Evolutionary conservation across 371 early-diverging fungal genomes (phyloP), one percentile per base, ranked within the genome.

Genomic region (Saksenaea oblongispora): DNA sequence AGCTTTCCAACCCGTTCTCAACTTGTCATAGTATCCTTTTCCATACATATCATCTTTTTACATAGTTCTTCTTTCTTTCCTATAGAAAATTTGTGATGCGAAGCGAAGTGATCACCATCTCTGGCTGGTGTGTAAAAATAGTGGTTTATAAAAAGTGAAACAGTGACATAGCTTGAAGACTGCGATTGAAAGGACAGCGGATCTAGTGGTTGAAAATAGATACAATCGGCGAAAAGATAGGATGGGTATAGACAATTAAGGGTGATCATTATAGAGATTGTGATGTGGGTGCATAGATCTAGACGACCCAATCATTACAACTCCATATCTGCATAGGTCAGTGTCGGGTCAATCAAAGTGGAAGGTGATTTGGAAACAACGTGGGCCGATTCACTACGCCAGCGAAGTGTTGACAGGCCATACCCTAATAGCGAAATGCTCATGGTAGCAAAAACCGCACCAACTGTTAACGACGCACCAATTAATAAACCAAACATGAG

Each of bases 401-500:
- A 28, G 24, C 65, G 61, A n/a, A 65, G 17, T 1, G 51, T 22
- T 10, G 61, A 58, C 4, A 69, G 47, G 1, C 41, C 59, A 62
- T 64, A 69, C 2, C 69, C 69, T 13, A 62, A 27, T 13, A 58
- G 34, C 4, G 64, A 53, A 14, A 69, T 55, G 22, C 69, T 55
- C 18, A 69, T 27, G 27, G 63, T 65, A 2, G 69, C 58, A 8
- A 58, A 42, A 15, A 64, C 42, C 27, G 60, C 63, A 14, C 69
- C 62, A 58, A 69, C 65, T 65, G 42, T 10, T n/a, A 37, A 37
- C 5, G 51, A 22, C 22, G 22, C 11, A 8, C 17, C 8, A 22
- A 3, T 47, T 22, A 47, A 22, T 47, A 47, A 47, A 47, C 17
- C 22, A 22, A 22, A 17, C 22, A n/a, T n/a, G 8, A 17, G 22